These are phyloP conservation scores for Cydonia oblonga DNA, from an alignment of 331 rosid genomes.

Conservation along the genomic window DNA sequence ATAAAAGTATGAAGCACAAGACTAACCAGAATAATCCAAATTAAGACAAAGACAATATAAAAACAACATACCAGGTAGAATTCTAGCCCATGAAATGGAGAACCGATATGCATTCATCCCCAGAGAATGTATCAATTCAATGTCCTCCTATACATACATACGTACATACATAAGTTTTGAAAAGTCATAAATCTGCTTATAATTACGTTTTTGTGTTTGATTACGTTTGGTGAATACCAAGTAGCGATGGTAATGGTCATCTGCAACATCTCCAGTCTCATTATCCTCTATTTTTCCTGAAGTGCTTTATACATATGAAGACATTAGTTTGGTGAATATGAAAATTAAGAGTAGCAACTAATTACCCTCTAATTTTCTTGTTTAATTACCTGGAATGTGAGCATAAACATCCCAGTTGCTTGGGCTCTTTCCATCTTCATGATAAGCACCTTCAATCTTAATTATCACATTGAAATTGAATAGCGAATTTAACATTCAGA, in stretches of 20 bases:
- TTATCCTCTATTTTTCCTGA: slow-evolving; percentile 2
- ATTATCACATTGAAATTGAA: not conserved
- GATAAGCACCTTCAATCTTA: slow-evolving; percentile 48
- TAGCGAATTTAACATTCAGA: not conserved
- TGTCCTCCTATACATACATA: not conserved
- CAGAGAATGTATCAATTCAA: not conserved
- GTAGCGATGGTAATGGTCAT: slow-evolving; percentile 17
- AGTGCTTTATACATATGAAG: not conserved
- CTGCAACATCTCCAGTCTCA: slow-evolving; percentile 13
- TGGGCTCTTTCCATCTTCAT: slow-evolving; percentile 47
- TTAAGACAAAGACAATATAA: not conserved
- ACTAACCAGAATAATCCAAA: not conserved
- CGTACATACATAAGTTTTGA: not conserved
- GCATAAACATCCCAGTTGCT: slow-evolving; percentile 49
- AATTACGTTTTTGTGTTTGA: not conserved
- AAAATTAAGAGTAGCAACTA: not conserved
- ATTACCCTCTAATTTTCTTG: not conserved
- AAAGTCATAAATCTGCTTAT: not conserved
- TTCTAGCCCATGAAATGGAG: not conserved
- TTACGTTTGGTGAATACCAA: not conserved
- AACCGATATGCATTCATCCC: not conserved
- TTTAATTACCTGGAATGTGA: slow-evolving; percentile 35
- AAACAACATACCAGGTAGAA: not conserved
- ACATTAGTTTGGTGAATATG: not conserved
- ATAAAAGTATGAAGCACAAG: not conserved